Conservation (phyloP, 2,329 filamentous ascomycete genomes). For the Akanthomyces uredinophilus region DNA sequence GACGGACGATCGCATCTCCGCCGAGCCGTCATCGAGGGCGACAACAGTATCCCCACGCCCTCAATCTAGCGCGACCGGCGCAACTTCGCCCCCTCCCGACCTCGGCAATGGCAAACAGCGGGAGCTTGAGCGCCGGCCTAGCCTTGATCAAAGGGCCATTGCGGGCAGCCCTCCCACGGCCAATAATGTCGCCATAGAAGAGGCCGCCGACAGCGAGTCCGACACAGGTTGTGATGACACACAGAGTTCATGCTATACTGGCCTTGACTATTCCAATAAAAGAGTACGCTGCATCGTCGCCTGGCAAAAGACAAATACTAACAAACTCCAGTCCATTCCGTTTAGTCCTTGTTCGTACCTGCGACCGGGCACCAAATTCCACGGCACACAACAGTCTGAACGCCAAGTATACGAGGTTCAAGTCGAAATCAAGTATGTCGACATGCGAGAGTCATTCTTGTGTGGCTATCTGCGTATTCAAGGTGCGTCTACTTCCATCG, state of each 20-base stretch:
- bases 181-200: neutral
- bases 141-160: neutral
- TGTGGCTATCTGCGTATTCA: conserved; percentile 95
- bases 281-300: conserved; percentile 39
- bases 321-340: conserved; percentile 57
- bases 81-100: conserved; percentile 31
- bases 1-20: conserved; percentile 23
- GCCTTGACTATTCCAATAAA: conserved; percentile 30
- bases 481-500: conserved; percentile 46
- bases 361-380: conserved; percentile 80
- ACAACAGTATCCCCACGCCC: conserved; percentile 40
- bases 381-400: conserved; percentile 88
- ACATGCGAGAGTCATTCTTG: conserved; percentile 88
- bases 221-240: conserved; percentile 2
- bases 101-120: conserved; percentile 30
- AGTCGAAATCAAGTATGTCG: conserved; percentile 94
- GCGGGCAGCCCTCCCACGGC: neutral
- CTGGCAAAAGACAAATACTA: conserved; percentile 3
- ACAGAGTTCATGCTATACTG: conserved; percentile 4
- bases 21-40: conserved; percentile 32
- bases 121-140: neutral
- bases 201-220: neutral
- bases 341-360: conserved; percentile 81
- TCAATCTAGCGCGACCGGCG: conserved; percentile 29
- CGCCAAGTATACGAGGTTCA: conserved; percentile 91